These are phyloP conservation scores for Quercus suber DNA, from an alignment of 306 rosid genomes.

Conservation along the genomic window DNA sequence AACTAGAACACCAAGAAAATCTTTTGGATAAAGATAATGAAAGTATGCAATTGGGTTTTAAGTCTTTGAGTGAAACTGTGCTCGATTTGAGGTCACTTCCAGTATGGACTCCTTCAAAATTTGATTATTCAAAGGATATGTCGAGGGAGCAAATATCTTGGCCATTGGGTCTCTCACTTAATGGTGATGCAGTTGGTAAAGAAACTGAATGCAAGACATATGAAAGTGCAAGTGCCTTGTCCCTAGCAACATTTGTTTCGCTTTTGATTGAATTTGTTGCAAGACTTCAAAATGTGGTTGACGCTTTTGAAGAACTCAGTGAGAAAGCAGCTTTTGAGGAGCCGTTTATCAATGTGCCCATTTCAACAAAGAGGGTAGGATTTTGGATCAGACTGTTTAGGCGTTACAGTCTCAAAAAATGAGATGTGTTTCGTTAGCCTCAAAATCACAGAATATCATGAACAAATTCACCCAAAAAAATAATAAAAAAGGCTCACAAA, in stretches of 20 bases:
- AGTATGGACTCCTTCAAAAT: neutral
- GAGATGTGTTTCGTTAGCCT: neutral
- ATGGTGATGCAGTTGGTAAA: slow-evolving; percentile 6
- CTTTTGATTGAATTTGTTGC: slow-evolving; percentile 77
- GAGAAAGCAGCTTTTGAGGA: slow-evolving; percentile 63
- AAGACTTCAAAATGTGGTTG: slow-evolving; percentile 72
- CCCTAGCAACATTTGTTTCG: slow-evolving; percentile 69
- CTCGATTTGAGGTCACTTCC: slow-evolving; percentile 26
- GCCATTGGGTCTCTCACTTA: slow-evolving; percentile 35
- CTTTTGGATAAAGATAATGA: slow-evolving; percentile 32
- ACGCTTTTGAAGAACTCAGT: slow-evolving; percentile 60
- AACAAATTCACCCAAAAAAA: too few relatives aligned
- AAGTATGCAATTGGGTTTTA: slow-evolving; percentile 25
- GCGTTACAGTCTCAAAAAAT: neutral
- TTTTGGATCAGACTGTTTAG: slow-evolving; percentile 31
- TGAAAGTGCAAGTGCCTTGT: slow-evolving; percentile 70
- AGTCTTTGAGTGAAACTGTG: slow-evolving; percentile 30
- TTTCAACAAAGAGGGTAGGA: slow-evolving; percentile 20
- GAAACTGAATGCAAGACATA: slow-evolving; percentile 48
- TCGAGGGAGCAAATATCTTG: slow-evolving; percentile 26
- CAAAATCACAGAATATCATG: neutral
- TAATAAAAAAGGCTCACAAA: too few relatives aligned
- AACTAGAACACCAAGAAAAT: slow-evolving; percentile 22
- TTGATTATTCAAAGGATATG: slow-evolving; percentile 17
- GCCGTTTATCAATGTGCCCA: slow-evolving; percentile 29